phyloP scores from a whole-genome alignment of 768 basidiomycete species.

The Tylopilus felleus region DNA sequence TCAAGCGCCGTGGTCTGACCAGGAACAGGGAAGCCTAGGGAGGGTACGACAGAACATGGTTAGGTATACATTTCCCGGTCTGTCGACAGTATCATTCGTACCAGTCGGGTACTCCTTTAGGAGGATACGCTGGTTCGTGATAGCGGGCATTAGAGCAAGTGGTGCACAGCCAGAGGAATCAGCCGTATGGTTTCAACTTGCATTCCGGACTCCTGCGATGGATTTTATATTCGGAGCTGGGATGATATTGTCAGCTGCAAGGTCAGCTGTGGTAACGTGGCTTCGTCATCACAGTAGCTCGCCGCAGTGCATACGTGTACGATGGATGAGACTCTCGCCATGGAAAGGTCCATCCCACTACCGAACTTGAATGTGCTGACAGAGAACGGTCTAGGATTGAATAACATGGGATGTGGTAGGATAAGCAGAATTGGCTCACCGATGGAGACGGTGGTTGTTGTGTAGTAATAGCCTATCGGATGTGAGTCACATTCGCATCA shows the following conservation, averaged over 20 bases:
- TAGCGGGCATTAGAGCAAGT: background rate
- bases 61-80: no score
- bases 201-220: background rate
- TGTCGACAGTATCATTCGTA: background rate
- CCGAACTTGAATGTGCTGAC: background rate
- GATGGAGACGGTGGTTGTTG: no score
- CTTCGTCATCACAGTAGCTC: background rate
- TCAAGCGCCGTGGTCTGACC: slow-evolving; percentile 48
- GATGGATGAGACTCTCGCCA: background rate
- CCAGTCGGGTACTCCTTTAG: slow-evolving; percentile 31
- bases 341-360: background rate
- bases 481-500: no score
- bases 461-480: no score
- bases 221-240: no score
- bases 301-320: background rate
- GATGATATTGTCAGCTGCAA: background rate
- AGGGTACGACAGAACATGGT: no score
- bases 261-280: no score
- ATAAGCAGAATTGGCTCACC: no score
- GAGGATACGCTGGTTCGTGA: slow-evolving; percentile 36
- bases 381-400: no score
- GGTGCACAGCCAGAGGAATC: background rate
- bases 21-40: slow-evolving; percentile 12
- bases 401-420: background rate
- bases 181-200: background rate